Conservation (phyloP, 768 basidiomycete genomes). For the Pisolithus tinctorius region DNA sequence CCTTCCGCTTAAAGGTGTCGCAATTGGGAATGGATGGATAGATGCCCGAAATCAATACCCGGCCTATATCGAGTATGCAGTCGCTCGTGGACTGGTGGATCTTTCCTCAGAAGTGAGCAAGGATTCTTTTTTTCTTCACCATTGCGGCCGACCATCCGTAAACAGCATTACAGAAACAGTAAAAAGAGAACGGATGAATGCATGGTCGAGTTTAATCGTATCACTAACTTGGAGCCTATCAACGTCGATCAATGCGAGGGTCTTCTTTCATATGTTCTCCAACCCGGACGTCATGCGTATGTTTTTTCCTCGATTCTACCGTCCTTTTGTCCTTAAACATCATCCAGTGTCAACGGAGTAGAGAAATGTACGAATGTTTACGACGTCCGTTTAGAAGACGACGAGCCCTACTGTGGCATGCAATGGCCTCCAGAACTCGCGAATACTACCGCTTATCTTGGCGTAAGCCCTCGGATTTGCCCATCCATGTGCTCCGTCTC, state of each 20-base stretch:
- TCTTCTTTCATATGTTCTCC: slow-evolving; percentile 43
- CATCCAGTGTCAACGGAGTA: slow-evolving; percentile 53
- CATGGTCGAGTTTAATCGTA: slow-evolving; percentile 33
- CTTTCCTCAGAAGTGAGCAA: slow-evolving; percentile 53
- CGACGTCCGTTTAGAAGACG: slow-evolving; percentile 87
- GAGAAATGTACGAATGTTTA: slow-evolving; percentile 90
- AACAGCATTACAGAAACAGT: slow-evolving; percentile 54
- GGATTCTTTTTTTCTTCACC: slow-evolving; percentile 11
- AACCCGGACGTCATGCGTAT: slow-evolving; percentile 16
- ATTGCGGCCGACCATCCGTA: background rate
- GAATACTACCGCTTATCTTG: slow-evolving; percentile 70
- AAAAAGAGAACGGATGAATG: slow-evolving; percentile 59
- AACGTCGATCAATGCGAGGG: slow-evolving; percentile 49
- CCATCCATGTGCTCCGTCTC: background rate
- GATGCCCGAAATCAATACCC: slow-evolving; percentile 86
- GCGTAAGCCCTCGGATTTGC: slow-evolving; percentile 44
- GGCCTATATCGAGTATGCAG: slow-evolving; percentile 80
- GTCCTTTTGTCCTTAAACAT: slow-evolving; percentile 1
- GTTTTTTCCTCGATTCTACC: slow-evolving; percentile 1
- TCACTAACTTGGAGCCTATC: slow-evolving; percentile 46
- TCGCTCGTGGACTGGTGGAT: slow-evolving; percentile 73
- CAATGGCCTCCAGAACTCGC: slow-evolving; percentile 92
- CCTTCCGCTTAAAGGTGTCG: slow-evolving; percentile 66
- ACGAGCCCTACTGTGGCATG: slow-evolving; percentile 86
- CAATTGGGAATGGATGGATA: slow-evolving; percentile 99